Base-by-base conservation (phyloP, 2,329 filamentous ascomycete genomes). In the Karstenula rhodostoma region DNA sequence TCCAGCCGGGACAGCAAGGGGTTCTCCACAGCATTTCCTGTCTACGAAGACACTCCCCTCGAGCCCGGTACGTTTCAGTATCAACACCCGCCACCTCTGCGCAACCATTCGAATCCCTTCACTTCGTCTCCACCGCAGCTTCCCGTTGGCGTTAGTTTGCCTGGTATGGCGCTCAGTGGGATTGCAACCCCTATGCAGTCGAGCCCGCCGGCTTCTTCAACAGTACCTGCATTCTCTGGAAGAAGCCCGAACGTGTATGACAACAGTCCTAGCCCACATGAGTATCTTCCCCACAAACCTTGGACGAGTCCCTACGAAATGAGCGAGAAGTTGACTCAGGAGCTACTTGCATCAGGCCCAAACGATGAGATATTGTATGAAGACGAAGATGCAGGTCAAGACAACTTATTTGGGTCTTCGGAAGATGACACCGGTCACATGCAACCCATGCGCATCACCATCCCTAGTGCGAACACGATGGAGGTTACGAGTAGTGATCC, bases 21-120 rank as follows among this genome's bases (percentile, higher is more conserved):
- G 0, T 53, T 86, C 82, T 3, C 77, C 77, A 17, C 85, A 19
- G 53, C 56, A 2, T 55, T 62, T 10, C 57, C 61, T 3, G 54
- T 46, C 2, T 50, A 58, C 43, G 56, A 55, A 29, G 49, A 42
- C 7, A 27, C 46, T 15, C 43, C 62, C 17, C 10, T 58, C 29
- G 57, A 55, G 54, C n/a, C 42, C 23, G 42, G 55, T 19, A 40
- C 55, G 4, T 59, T 48, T 23, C 47, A 56, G 8, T 75, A 75
- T 61, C 62, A 50, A 19, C 69, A 74, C 44, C 68, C 72, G 5
- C 71, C 66, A 44, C 70, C 73, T 2, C 50, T 72, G 15, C 62
- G 57, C 7, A 46, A 49, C 13, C 67, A 73, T 51, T 50, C 51
- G 15, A 64, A 76, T 25, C 69, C 72, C 1, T 76, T 75, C 59